These are phyloP conservation scores for Paramecium octaurelia DNA, from an alignment of 73 alveolate species.

Conservation along the genomic window DNA sequence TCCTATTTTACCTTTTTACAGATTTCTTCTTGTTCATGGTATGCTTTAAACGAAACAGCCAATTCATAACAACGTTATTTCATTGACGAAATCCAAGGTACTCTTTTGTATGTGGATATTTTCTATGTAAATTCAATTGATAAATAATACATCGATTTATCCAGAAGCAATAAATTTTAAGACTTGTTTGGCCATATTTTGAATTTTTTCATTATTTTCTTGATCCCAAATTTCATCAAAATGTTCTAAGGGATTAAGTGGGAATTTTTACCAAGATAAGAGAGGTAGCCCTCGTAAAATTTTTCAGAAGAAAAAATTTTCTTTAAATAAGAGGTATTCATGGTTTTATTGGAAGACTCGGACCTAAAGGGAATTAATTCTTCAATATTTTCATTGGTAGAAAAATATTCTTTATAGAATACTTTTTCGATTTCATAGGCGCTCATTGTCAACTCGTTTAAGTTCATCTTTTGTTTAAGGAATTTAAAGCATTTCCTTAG, in stretches of 20 bases:
- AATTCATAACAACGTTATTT: background rate
- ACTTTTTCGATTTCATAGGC: conserved; percentile 28
- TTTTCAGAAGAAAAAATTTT: conserved; percentile 20
- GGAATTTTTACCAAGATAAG: background rate
- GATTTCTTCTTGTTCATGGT: conserved; percentile 11
- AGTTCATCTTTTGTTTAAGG: conserved; percentile 45
- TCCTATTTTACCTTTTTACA: background rate
- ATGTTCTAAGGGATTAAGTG: background rate
- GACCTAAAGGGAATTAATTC: conserved; percentile 35
- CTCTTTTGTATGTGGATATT: conserved; percentile 15
- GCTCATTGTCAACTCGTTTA: conserved; percentile 37
- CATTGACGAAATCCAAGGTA: conserved; percentile 24
- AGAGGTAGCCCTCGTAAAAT: background rate
- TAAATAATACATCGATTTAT: background rate
- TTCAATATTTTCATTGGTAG: background rate
- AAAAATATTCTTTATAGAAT: conserved; percentile 18
- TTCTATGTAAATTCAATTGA: background rate
- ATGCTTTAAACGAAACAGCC: conserved; percentile 34
- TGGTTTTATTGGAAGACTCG: conserved; percentile 30
- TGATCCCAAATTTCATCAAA: conserved; percentile 39
- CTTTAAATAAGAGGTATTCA: conserved; percentile 33
- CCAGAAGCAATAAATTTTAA: conserved; percentile 14
- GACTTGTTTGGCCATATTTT: conserved; percentile 30
- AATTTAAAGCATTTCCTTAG: conserved; percentile 56
- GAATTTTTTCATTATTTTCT: conserved; percentile 29